Base-by-base conservation (phyloP, 148 eudicot species). In the Rhododendron molle region DNA sequence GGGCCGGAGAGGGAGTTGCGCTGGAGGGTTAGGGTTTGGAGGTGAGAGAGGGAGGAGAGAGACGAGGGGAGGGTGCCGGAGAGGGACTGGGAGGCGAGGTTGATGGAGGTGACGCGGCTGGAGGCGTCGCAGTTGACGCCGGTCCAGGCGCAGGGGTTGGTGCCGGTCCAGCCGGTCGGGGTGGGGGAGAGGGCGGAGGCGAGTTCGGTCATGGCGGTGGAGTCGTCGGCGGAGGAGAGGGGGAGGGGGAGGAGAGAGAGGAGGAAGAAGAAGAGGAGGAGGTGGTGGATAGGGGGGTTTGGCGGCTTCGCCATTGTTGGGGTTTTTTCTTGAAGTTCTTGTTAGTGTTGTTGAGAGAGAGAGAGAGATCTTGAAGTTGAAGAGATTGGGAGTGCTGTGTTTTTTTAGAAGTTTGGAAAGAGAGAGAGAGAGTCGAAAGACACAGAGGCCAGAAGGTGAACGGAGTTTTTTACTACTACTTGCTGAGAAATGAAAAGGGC, bases 91-190 rank as follows among this genome's bases (percentile, higher is more conserved):
- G 87, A 58, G 1, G 85, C 38, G 80, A 95, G 94, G 87, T 88
- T 90, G 38, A 95, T 91, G 65, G 92, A 18, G 78, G 89, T 88
- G 73, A 95, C 94, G 0, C 85, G 88, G 81, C 65, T 77, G 28
- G 85, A 56, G 47, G 15, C 9, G 84, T 92, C 93, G 86, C 98
- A 95, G 9, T 13, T 78, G 32, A 95, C 52, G 87, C 93, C 93
- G 12, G 87, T 12, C 98, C 98, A 95, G 18, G 85, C 72, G 90
- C 97, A 95, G 92, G 52, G 85, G 76, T n/a, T 7, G 74, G 89
- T 26, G 50, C 85, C 85, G 47, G 91, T 50, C 98, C 98, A 95
- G 71, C 87, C 88, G 3, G 89, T 2, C 0, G 95, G 95, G 14
- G 87, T 30, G 0, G 93, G 91, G 46, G 87, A 52, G 77, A 94